Evolutionary conservation across 257 asterid species (phyloP).

Genomic region (Fraxinus quadrangulata): DNA sequence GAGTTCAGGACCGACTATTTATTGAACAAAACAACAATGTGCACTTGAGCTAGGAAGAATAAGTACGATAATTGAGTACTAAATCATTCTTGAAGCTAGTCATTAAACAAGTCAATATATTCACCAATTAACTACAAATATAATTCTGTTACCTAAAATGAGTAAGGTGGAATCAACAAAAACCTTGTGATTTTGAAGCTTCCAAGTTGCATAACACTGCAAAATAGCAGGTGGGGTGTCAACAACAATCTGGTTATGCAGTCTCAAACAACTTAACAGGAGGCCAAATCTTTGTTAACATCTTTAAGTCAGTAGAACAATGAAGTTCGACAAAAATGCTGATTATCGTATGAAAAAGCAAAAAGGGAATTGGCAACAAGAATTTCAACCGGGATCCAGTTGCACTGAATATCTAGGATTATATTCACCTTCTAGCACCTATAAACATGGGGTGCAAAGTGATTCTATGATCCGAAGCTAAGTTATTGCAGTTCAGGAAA

Average conservation of each 20-base stretch:
- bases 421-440: not conserved
- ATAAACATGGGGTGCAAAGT: too few species aligned
- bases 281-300: not conserved
- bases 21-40: too few species aligned
- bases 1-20: too few species aligned
- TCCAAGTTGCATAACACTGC: not conserved
- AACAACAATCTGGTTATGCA: not conserved
- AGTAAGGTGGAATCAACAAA: not conserved
- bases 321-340: not conserved
- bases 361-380: not conserved
- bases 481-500: not conserved
- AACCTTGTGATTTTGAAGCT: not conserved
- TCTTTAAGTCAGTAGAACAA: not conserved
- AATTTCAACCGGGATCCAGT: not conserved
- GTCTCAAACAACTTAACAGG: not conserved
- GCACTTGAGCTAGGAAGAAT: too few species aligned
- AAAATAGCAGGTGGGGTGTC: constrained; percentile 1
- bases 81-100: not conserved
- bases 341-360: not conserved
- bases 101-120: not conserved
- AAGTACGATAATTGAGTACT: not conserved
- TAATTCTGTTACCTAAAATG: not conserved
- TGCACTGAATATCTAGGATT: not conserved
- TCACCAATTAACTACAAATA: not conserved
- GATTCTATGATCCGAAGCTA: not conserved